Base-by-base conservation (phyloP, 169 alveolate genomes). In the Plasmodium malariae region DNA sequence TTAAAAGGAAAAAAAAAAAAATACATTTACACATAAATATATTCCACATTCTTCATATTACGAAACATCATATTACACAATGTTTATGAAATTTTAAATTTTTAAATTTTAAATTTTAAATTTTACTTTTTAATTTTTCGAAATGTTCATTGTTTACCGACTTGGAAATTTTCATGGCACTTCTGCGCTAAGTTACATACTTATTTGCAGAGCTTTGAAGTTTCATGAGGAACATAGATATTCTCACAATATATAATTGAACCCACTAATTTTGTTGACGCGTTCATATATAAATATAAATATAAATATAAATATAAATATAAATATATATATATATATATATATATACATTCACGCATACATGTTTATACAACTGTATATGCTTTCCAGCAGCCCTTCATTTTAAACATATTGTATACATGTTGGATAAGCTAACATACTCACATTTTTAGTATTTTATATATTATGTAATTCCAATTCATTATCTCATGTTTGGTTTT, bases 161-260 rank as follows among this genome's bases (percentile, higher is more conserved):
- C 68, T 24, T 57, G 30, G 55, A 43, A 17, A 43, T 45, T 36
- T 59, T 30, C 21, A 43, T 62, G 9, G 19, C 19, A 30, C 43
- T 40, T 21, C 28, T 73, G 51, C n/a, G n/a, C 57, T 73, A 73
- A 73, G 63, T 59, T 73, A 63, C 57, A 30, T 21, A 45, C 21
- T 24, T 45, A 48, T 73, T 11, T 54, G 36, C 60, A 40, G 34
- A 45, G 19, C 70, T 62, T 34, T 59, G 87, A 59, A 57, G 72
- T 34, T 17, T 45, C 55, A 55, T 7, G 51, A 37, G 28, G 36
- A 54, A 24, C 60, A 57, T 54, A 54, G 55, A 45, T 17, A 55
- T 55, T 17, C 24, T 11, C 6, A n/a, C 9, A 1, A 19, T 28
- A 45, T 62, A 36, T 67, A 43, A 28, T 57, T 73, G n/a, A 17